Percentiles rank a stretch among this genome's conserved stretches.
Evolutionary conservation across 1,284 basidiomycete species (phyloP).

Genomic region (Microbotryum lychnidis-dioicae): DNA sequence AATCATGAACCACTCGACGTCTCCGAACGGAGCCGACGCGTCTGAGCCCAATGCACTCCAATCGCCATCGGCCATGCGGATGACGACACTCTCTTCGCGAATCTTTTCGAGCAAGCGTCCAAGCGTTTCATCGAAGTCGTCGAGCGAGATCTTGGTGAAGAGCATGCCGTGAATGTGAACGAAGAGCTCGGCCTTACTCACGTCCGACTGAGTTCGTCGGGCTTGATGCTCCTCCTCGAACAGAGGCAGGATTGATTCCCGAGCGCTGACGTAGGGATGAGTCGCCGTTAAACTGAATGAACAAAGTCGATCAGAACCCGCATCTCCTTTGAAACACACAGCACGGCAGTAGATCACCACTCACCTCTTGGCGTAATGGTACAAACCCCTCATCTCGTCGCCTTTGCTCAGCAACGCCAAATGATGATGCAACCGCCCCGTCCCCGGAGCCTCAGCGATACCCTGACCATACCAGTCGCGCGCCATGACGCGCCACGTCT

Average conservation of each 20-base stretch:
- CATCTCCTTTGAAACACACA: slow-evolving; percentile 42
- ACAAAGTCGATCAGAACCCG: neutral
- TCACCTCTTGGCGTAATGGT: slow-evolving; percentile 93
- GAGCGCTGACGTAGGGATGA: slow-evolving; percentile 74
- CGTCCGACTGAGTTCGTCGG: slow-evolving; percentile 53
- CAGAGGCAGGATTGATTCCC: slow-evolving; percentile 75
- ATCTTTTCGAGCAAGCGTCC: slow-evolving; percentile 79
- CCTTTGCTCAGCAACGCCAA: slow-evolving; percentile 77
- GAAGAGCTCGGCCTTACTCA: slow-evolving; percentile 71
- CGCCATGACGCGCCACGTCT: slow-evolving; percentile 82
- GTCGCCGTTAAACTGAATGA: slow-evolving; percentile 57
- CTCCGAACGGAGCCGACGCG: slow-evolving; percentile 49
- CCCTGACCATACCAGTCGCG: slow-evolving; percentile 88
- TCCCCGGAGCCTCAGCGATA: slow-evolving; percentile 76
- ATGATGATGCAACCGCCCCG: slow-evolving; percentile 87
- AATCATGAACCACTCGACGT: slow-evolving; percentile 95
- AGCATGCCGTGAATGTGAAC: slow-evolving; percentile 90
- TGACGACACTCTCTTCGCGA: slow-evolving; percentile 47
- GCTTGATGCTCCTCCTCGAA: slow-evolving; percentile 66
- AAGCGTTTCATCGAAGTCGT: slow-evolving; percentile 73
- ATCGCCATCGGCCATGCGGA: slow-evolving; percentile 4
- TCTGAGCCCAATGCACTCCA: slow-evolving; percentile 45
- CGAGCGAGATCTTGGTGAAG: slow-evolving; percentile 86
- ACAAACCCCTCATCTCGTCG: slow-evolving; percentile 77
- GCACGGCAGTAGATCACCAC: slow-evolving; percentile 31